phyloP scores from a whole-genome alignment of 805 yeast genomes.

The Lipomyces spencermartinsiae region DNA sequence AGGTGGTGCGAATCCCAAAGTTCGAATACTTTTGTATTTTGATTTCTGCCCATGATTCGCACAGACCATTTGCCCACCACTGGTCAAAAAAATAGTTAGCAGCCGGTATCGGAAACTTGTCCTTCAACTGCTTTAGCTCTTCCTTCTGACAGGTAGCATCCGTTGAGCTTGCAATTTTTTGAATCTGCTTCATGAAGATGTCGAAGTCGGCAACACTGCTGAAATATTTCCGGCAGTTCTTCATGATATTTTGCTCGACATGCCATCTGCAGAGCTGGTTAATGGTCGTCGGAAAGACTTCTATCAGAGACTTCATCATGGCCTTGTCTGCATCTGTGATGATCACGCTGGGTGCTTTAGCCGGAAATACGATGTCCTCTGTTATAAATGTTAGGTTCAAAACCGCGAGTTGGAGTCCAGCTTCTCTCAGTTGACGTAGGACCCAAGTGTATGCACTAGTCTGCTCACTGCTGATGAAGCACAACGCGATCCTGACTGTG shows the following conservation, averaged over 20 bases:
- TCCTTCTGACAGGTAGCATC: not conserved
- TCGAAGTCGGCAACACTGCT: not conserved
- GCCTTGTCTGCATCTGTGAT: not conserved
- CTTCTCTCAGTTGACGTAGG: too few relatives aligned
- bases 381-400: too few relatives aligned
- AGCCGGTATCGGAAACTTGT: not conserved
- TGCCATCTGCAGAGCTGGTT: not conserved
- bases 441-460: too few relatives aligned
- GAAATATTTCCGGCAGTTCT: not conserved
- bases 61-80: constrained; percentile 1
- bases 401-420: too few relatives aligned
- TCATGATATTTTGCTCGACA: not conserved
- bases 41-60: not conserved
- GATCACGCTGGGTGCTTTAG: not conserved
- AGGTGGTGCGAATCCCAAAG: not conserved
- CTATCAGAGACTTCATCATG: not conserved
- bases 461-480: too few relatives aligned
- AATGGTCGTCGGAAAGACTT: not conserved
- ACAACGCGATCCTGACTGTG: too few relatives aligned
- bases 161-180: not conserved
- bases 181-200: constrained; percentile 6
- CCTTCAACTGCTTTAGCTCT: not conserved
- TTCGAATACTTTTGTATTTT: not conserved
- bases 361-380: too few relatives aligned
- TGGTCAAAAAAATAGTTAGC: constrained; percentile 3